Base-by-base conservation (phyloP, 2,329 filamentous ascomycete genomes). In the Diaporthe vaccinii region DNA sequence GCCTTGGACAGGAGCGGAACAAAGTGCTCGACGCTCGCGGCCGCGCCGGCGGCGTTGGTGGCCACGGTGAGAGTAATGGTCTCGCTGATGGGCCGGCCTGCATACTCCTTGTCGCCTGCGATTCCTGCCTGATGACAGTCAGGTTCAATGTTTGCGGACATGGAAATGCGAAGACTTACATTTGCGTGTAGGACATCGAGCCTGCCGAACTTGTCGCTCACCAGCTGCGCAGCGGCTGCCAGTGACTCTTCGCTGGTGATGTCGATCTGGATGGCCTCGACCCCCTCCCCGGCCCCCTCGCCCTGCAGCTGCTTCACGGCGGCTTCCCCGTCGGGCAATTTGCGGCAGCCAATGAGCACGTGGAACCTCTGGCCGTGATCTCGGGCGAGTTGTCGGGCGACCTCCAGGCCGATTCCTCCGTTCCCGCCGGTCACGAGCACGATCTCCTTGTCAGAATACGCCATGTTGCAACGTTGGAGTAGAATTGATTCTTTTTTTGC, bases 111-210 rank as follows among this genome's bases (percentile, higher is more conserved):
- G 53, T 57, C 51, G 51, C 49, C 67, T 9, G 51, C 44, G 8
- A 70, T 70, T 17, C 67, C 67, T 20, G 67, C 67, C 67, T 70
- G 51, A 2, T 25, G n/a, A 12, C 3, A 14, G 14, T 55, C 2
- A 53, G 46, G 0, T 25, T n/a, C 20, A 51, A 41, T 14, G 8
- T n/a, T 3, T 17, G 14, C 0, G 4, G 10, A 4, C 2, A 3
- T 25, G 9, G 9, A n/a, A 51, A 4, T 15, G 28, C 9, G 34
- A 22, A 4, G 3, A 44, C 67, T 28, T 8, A 44, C 67, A 31
- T 70, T 70, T 4, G 67, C 67, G 17, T 70, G 67, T 25, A 70
- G 51, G 28, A 70, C 67, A n/a, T 70, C 67, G 9, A 70, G 67
- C 39, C 10, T 58, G 36, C 67, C 67, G 67, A 70, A 58, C 51